Conservation (phyloP, 2,329 filamentous ascomycete genomes). For the Trichoderma aggressivum region DNA sequence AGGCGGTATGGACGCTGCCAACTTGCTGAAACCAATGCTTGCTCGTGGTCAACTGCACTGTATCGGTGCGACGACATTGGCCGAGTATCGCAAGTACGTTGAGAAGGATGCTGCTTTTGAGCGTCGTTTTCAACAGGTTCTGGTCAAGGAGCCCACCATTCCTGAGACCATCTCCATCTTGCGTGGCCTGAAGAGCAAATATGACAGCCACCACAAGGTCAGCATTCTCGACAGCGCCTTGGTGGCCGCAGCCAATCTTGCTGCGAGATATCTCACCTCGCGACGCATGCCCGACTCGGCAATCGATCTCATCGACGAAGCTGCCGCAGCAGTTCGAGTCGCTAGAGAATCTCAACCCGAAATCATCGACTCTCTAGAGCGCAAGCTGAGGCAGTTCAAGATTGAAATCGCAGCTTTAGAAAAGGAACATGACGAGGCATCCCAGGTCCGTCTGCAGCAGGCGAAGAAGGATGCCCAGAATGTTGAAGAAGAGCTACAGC, state of each 20-base stretch:
- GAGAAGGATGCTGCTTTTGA: conserved; percentile 98
- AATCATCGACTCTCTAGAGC: conserved; percentile 89
- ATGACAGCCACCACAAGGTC: conserved; percentile 97
- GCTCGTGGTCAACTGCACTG: conserved; percentile 95
- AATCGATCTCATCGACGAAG: conserved; percentile 94
- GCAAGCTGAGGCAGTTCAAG: conserved; percentile 82
- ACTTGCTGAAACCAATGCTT: conserved; percentile 96
- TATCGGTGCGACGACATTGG: conserved; percentile 92
- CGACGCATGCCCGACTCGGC: conserved; percentile 92
- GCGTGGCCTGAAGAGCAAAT: conserved; percentile 96
- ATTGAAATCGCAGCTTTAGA: conserved; percentile 96
- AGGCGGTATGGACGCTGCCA: conserved; percentile 98
- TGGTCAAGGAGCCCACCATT: conserved; percentile 91
- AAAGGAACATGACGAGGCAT: conserved; percentile 92
- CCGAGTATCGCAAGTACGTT: conserved; percentile 97
- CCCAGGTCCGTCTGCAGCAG: conserved; percentile 73
- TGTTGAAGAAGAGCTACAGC: conserved; percentile 86
- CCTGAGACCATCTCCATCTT: conserved; percentile 93
- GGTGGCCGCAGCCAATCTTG: conserved; percentile 85
- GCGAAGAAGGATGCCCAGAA: conserved; percentile 91
- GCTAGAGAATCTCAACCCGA: conserved; percentile 95
- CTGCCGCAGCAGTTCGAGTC: conserved; percentile 92
- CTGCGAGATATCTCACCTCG: conserved; percentile 87
- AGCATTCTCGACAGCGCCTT: conserved; percentile 93
- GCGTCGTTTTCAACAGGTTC: conserved; percentile 95